Evolutionary conservation across 148 eudicot genomes (phyloP).

Genomic region (Amaranthus cruentus): DNA sequence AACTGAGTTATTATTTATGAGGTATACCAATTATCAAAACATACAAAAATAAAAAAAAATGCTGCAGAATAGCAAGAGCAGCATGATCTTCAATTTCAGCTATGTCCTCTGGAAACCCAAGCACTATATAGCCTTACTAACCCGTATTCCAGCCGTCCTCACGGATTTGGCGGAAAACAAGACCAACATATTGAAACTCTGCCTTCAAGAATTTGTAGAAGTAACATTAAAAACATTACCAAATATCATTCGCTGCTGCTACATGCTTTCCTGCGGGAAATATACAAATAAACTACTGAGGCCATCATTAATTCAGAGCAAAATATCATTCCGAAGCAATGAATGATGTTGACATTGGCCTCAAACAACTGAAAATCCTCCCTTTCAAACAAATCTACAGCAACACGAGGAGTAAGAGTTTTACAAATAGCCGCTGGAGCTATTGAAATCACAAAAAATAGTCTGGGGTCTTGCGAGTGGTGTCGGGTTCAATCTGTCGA

Average conservation of each 20-base stretch:
- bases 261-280: conserved; percentile 18
- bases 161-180: conserved; percentile 15
- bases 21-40: conserved; percentile 23
- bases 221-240: conserved; percentile 17
- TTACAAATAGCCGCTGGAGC: conserved; percentile 21
- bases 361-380: conserved; percentile 33
- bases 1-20: conserved; percentile 8
- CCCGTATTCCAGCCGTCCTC: conserved; percentile 13
- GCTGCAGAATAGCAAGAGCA: conserved; percentile 14
- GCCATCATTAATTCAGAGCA: conserved; percentile 14
- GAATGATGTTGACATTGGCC: conserved; percentile 38
- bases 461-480: conserved; percentile 86
- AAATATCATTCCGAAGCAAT: conserved; percentile 41
- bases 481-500: conserved; percentile 84
- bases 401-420: conserved; percentile 27
- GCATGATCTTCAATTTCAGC: conserved; percentile 2
- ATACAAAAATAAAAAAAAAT: conserved; percentile 9
- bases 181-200: conserved; percentile 14
- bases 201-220: conserved; percentile 18
- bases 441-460: conserved; percentile 64
- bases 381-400: conserved; percentile 41
- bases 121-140: conserved; percentile 6
- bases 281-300: conserved; percentile 33
- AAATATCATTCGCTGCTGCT: conserved; percentile 18
- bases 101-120: conserved; percentile 11